Conservation (phyloP, 805 yeast species). For the Candida montana region DNA sequence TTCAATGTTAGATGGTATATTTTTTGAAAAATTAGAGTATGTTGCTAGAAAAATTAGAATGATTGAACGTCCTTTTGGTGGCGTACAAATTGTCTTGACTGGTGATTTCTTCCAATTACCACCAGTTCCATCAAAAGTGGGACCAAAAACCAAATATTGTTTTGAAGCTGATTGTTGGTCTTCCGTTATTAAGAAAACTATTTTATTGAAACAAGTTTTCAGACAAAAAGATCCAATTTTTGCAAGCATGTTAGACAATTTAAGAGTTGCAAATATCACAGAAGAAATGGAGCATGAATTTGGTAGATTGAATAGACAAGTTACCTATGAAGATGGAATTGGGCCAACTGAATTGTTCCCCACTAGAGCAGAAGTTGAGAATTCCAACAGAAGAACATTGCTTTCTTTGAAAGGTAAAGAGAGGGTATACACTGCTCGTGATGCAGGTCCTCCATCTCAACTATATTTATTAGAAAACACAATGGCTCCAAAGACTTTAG, state of each 20-base stretch:
- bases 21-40: conserved; percentile 68
- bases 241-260: conserved; percentile 72
- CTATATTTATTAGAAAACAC: conserved; percentile 43
- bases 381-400: conserved; percentile 58
- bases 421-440: conserved; percentile 40
- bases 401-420: conserved; percentile 42
- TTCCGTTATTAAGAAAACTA: conserved; percentile 53
- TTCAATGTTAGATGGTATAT: conserved; percentile 83
- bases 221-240: conserved; percentile 83
- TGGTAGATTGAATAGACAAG: conserved; percentile 47
- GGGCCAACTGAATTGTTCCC: conserved; percentile 88
- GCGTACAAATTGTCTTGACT: conserved; percentile 80
- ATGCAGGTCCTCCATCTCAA: conserved; percentile 27
- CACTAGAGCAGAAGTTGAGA: conserved; percentile 78
- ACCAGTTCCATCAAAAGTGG: conserved; percentile 54
- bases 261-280: conserved; percentile 67
- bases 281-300: conserved; percentile 45
- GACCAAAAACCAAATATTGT: conserved; percentile 47
- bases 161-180: conserved; percentile 76
- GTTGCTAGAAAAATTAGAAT: conserved; percentile 57
- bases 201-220: conserved; percentile 73
- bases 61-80: conserved; percentile 73
- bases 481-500: conserved; percentile 64
- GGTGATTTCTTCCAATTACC: conserved; percentile 98
- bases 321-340: conserved; percentile 65